These are phyloP conservation scores for Hygrophila difformis DNA, from an alignment of 257 asterid genomes.

Conservation along the genomic window DNA sequence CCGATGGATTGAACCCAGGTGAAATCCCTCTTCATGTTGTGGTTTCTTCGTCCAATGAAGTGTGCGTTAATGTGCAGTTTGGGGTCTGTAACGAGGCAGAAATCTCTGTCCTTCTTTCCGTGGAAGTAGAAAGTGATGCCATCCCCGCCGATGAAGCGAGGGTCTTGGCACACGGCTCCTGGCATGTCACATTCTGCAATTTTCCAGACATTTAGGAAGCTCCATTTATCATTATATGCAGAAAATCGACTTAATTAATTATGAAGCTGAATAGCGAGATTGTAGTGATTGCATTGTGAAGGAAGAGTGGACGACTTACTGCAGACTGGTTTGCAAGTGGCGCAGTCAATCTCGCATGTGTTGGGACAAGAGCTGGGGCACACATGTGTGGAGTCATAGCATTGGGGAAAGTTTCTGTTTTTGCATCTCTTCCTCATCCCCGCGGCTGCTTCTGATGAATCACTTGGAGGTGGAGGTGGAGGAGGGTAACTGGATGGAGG, in stretches of 20 bases:
- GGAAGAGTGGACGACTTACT: slow-evolving; percentile 26
- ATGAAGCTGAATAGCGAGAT: too few species aligned
- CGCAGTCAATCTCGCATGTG: slow-evolving; percentile 45
- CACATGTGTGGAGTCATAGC: slow-evolving; percentile 30
- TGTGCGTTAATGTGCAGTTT: too few species aligned
- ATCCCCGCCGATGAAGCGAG: slow-evolving; percentile 69
- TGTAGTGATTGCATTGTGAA: too few species aligned
- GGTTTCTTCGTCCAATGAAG: slow-evolving; percentile 44
- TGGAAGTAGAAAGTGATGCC: slow-evolving; percentile 67
- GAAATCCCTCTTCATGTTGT: too few species aligned
- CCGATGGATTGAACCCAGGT: slow-evolving; percentile 69
- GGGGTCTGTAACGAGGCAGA: slow-evolving; percentile 45
- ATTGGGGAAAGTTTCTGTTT: slow-evolving; percentile 26
- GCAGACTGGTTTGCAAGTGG: slow-evolving; percentile 53
- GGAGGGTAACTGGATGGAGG: too few species aligned
- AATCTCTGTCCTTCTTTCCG: slow-evolving; percentile 37
- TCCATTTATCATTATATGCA: neutral
- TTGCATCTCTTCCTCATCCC: slow-evolving; percentile 31
- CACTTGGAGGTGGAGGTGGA: slow-evolving; percentile 8
- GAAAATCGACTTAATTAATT: too few species aligned
- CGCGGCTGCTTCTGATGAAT: slow-evolving; percentile 13
- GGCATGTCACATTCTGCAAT: slow-evolving; percentile 53
- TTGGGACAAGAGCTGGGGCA: slow-evolving; percentile 39
- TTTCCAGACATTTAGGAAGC: neutral
- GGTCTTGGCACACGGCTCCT: slow-evolving; percentile 74